Percentiles rank a stretch among this genome's conserved stretches.
These are phyloP conservation scores for Picochlorum sp. DNA, from an alignment of 139 green algal genomes.

Conservation along the genomic window DNA sequence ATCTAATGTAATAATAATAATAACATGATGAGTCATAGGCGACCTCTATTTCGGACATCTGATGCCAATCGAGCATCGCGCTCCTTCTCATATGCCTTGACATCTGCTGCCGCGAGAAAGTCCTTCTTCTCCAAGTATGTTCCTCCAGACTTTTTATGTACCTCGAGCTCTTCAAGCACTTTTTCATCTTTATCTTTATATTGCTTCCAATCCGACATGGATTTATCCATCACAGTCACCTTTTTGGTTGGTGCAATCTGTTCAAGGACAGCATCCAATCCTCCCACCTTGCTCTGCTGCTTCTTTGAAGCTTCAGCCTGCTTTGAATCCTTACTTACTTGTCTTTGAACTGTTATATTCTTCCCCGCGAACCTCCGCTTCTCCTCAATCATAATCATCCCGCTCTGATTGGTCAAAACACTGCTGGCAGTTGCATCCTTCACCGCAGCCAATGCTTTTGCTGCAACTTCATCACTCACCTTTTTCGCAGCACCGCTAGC, in stretches of 20 bases:
- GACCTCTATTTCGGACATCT: conserved; percentile 47
- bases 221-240: conserved; percentile 80
- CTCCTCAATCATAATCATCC: conserved; percentile 29
- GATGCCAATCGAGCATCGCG: conserved; percentile 55
- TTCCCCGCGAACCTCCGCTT: conserved; percentile 71
- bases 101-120: conserved; percentile 74
- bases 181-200: conserved; percentile 56
- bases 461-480: background rate
- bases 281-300: conserved; percentile 11
- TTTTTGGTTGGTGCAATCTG: conserved; percentile 40
- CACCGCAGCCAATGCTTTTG: background rate
- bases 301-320: conserved; percentile 42
- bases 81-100: conserved; percentile 81
- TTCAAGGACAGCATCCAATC: conserved; percentile 38
- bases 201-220: conserved; percentile 69
- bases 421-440: conserved; percentile 8
- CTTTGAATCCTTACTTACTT: conserved; percentile 48
- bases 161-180: conserved; percentile 77
- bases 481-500: background rate
- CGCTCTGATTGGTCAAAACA: conserved; percentile 18
- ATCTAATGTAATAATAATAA: too few relatives aligned
- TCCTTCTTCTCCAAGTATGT: conserved; percentile 76
- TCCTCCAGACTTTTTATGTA: conserved; percentile 52
- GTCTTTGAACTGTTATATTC: conserved; percentile 51
- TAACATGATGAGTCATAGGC: conserved; percentile 17